phyloP scores from a whole-genome alignment of 2,329 filamentous ascomycete genomes.

The Ophiocordyceps camponoti-rufipedis region DNA sequence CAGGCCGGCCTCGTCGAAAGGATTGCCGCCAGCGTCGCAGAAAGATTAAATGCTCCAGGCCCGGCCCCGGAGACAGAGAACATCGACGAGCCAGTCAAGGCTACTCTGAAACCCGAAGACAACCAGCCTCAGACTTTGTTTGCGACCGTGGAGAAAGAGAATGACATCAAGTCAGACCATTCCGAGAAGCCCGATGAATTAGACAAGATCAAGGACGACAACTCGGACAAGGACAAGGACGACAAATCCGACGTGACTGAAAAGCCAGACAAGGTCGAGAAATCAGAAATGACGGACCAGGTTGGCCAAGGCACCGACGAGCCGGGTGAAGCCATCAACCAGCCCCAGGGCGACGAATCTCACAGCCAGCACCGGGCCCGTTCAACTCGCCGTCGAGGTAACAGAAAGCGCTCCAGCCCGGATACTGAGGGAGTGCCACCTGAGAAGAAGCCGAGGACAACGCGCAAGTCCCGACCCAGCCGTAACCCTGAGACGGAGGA shows the following conservation, averaged over 20 bases:
- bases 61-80: neutral
- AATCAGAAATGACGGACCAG: too few species aligned
- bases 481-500: slow-evolving; percentile 27
- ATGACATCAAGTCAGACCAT: too few species aligned
- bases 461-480: slow-evolving; percentile 9
- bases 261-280: too few species aligned
- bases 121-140: neutral
- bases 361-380: neutral
- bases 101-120: neutral
- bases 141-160: too few species aligned
- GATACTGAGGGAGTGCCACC: neutral
- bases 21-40: neutral
- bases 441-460: slow-evolving; percentile 1
- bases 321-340: neutral
- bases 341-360: neutral
- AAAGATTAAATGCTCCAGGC: neutral
- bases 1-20: neutral
- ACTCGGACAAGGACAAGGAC: too few species aligned
- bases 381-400: neutral
- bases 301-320: too few species aligned
- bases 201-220: too few species aligned
- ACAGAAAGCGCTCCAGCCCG: neutral
- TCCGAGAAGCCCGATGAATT: too few species aligned
- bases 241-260: too few species aligned
- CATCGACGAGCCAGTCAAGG: neutral